phyloP scores from a whole-genome alignment of 495 filamentous ascomycete genomes.

The Bryoglossum gracile region DNA sequence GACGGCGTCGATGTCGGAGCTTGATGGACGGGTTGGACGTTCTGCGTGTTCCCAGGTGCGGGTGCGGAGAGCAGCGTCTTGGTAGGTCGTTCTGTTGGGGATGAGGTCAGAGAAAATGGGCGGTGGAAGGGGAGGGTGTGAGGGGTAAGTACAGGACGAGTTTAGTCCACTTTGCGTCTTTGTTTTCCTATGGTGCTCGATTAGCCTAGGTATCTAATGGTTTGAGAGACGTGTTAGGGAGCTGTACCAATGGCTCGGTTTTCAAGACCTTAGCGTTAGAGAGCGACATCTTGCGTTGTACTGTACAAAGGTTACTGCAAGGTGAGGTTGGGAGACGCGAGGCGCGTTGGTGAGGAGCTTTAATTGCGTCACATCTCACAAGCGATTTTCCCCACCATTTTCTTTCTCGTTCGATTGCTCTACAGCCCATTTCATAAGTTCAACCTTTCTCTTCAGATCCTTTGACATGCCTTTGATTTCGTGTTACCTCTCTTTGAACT shows the following conservation, averaged over 20 bases:
- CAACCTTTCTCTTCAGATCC: no score
- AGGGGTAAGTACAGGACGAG: slow-evolving; percentile 37
- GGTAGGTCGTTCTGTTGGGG: slow-evolving; percentile 56
- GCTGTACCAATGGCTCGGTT: slow-evolving; percentile 40
- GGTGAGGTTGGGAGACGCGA: no score
- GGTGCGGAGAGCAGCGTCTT: slow-evolving; percentile 57
- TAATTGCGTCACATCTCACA: no score
- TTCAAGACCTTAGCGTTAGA: slow-evolving; percentile 40
- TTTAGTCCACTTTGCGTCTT: slow-evolving; percentile 70
- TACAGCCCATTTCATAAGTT: no score
- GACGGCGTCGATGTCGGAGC: slow-evolving; percentile 75
- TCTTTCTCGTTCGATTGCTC: no score
- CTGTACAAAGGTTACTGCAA: no score
- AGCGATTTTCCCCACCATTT: no score
- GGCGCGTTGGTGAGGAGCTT: no score
- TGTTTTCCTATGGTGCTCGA: slow-evolving; percentile 12
- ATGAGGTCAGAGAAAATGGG: neutral
- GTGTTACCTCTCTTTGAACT: no score
- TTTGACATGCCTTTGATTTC: no score
- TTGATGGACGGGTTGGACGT: slow-evolving; percentile 60
- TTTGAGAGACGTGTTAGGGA: slow-evolving; percentile 19
- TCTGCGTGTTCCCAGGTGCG: slow-evolving; percentile 81
- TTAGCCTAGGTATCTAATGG: slow-evolving; percentile 15
- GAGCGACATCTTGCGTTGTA: slow-evolving; percentile 32
- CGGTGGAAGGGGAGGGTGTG: neutral